phyloP scores from a whole-genome alignment of 2,329 filamentous ascomycete genomes.

The Graphilbum sp. region DNA sequence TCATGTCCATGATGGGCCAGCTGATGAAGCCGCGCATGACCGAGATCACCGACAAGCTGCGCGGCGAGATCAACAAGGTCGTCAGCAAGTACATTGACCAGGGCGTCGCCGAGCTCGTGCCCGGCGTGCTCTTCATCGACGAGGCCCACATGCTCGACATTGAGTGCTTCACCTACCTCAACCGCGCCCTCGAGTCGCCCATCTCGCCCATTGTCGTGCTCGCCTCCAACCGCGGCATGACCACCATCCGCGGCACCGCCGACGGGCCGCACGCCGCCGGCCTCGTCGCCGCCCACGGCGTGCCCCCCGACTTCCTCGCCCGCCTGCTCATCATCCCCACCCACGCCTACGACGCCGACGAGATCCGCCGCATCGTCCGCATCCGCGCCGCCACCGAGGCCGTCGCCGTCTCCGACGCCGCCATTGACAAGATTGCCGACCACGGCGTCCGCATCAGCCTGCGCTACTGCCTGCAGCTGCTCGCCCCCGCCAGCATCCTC shows the following conservation, averaged over 20 bases:
- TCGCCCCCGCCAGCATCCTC: constrained; percentile 79
- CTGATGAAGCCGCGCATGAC: constrained; percentile 99
- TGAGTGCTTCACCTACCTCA: constrained; percentile 97
- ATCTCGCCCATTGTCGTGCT: constrained; percentile 96
- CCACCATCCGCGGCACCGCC: constrained; percentile 68
- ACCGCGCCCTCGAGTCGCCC: constrained; percentile 86
- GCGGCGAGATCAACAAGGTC: constrained; percentile 95
- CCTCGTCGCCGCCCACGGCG: constrained; percentile 75
- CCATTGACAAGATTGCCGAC: constrained; percentile 72
- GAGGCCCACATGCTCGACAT: constrained; percentile 99
- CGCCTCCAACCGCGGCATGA: constrained; percentile 90
- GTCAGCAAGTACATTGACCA: constrained; percentile 99
- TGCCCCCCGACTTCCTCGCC: constrained; percentile 83
- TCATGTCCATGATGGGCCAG: constrained; percentile 99
- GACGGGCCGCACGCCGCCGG: constrained; percentile 28
- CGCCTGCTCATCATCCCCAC: constrained; percentile 94
- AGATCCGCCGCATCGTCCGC: constrained; percentile 84
- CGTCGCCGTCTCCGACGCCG: constrained; percentile 62
- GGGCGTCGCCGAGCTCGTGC: constrained; percentile 93
- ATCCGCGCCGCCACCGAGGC: constrained; percentile 71
- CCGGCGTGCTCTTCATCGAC: constrained; percentile 94
- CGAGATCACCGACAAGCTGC: constrained; percentile 95
- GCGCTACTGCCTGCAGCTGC: constrained; percentile 80
- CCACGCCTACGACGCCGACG: constrained; percentile 68
- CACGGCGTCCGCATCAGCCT: constrained; percentile 81